Base-by-base conservation (phyloP, 2,329 filamentous ascomycete genomes). In the Fusarium acutatum region DNA sequence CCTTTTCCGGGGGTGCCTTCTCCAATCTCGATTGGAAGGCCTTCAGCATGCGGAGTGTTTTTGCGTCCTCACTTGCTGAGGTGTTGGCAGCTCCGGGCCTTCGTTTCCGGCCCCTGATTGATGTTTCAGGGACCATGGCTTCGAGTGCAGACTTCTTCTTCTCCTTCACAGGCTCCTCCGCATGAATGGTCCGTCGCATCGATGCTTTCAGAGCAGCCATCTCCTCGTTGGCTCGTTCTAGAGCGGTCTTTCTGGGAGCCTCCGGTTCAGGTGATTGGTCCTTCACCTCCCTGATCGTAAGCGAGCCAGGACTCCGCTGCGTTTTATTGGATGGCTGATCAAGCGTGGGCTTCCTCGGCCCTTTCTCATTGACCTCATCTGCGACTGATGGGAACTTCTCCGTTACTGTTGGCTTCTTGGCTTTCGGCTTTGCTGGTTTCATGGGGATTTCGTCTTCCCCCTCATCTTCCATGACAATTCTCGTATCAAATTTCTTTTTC, bases 1-100 rank as follows among this genome's bases (percentile, higher is more conserved):
- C 81, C 72, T 83, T 85, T 69, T 84, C 81, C 61, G 84, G 78
- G 30, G 84, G 80, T 20, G 82, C 85, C 52, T 84, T 84, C 49
- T 93, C 93, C 10, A 99, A 87, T 72, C 93, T 94, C 7, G 90
- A 88, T 78, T 92, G 93, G 83, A 98, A 99, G 0, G 91, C 91
- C 67, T 92, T 91, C 64, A 98, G 88, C 46, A 95, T 84, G 62
- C 92, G 88, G 22, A 97, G 80, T 0, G 92, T 87, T 59, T 89
- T 88, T 67, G 88, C 85, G 70, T 94, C 93, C 20, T 90, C 88
- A 12, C 81, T 84, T 26, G 87, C 84, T 47, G 85, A 84, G 12
- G 84, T 80, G 13, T 84, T 88, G 80, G 86, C 79, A 15, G 86
- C 88, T 3, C 88, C 90, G 20, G 88, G 87, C 58, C 89, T 87